These are phyloP conservation scores for Pseudopyricularia cyperi DNA, from an alignment of 2,329 filamentous ascomycete species.

Conservation along the genomic window DNA sequence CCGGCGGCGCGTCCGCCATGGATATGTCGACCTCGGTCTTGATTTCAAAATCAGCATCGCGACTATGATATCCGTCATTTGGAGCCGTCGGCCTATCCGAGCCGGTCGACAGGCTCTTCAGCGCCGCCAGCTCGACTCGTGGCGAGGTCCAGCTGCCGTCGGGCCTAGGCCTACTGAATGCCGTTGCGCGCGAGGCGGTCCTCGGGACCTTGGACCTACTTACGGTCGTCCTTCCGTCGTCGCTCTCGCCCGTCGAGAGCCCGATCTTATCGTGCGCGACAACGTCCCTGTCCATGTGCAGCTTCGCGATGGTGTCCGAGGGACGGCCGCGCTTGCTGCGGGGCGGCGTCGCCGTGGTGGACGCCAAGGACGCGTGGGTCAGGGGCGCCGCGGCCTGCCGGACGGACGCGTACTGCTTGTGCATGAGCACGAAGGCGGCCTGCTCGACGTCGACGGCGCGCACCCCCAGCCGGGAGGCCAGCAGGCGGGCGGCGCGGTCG, in stretches of 20 bases:
- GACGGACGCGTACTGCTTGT: slow-evolving; percentile 15
- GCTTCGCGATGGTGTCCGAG: not conserved
- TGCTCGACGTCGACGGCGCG: slow-evolving; percentile 53
- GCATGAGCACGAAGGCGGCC: slow-evolving; percentile 56
- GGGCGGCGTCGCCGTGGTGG: not conserved
- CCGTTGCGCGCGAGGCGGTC: not conserved
- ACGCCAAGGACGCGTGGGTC: not conserved
- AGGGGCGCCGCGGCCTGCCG: not conserved
- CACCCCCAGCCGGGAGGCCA: slow-evolving; percentile 37
- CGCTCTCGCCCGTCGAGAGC: not conserved
- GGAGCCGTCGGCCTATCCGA: not conserved
- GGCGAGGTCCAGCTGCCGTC: not conserved
- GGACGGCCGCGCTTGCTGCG: not conserved
- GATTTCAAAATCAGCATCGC: not conserved
- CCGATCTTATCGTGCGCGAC: not conserved
- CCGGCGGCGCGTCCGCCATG: not conserved
- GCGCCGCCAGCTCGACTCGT: not conserved
- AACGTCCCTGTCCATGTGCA: not conserved
- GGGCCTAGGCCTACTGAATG: not conserved
- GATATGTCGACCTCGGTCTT: not conserved
- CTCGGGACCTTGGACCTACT: not conserved
- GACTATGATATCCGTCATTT: not conserved
- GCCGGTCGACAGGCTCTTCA: not conserved
- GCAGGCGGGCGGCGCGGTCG: slow-evolving; percentile 22
- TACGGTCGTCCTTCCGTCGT: not conserved